Conservation (phyloP, 352 stramenopile genomes). For the Stephanocyclus meneghinianus region DNA sequence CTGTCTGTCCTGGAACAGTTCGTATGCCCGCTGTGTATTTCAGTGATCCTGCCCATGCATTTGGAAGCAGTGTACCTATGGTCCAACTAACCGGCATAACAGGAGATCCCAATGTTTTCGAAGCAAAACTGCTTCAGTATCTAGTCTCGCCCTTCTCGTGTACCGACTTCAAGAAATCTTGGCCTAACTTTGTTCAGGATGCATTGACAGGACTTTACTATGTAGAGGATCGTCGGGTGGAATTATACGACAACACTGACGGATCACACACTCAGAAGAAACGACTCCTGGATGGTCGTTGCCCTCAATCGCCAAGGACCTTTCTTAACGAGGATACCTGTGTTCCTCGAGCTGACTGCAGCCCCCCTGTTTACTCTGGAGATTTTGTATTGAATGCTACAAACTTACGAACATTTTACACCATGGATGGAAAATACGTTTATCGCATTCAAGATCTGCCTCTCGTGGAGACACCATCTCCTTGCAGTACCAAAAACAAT, state of each 20-base stretch:
- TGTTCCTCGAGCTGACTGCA: constrained; percentile 33
- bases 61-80: constrained; percentile 24
- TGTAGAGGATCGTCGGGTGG: constrained; percentile 47
- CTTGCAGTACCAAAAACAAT: constrained; percentile 18
- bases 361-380: constrained; percentile 26
- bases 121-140: constrained; percentile 31
- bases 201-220: constrained; percentile 38
- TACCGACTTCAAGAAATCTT: constrained; percentile 34
- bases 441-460: constrained; percentile 47
- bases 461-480: constrained; percentile 29
- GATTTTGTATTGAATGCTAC: constrained; percentile 34
- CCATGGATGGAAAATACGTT: constrained; percentile 42
- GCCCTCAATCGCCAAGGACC: constrained; percentile 33
- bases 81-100: constrained; percentile 27
- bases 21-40: constrained; percentile 45
- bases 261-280: constrained; percentile 25
- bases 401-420: constrained; percentile 46
- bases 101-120: constrained; percentile 36
- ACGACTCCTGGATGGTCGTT: constrained; percentile 27
- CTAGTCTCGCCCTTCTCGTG: constrained; percentile 20
- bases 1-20: constrained; percentile 9
- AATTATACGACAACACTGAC: constrained; percentile 40
- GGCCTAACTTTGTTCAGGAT: constrained; percentile 51
- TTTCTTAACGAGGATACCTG: constrained; percentile 57
- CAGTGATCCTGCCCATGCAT: background rate